These are phyloP conservation scores for Penicillium brevicompactum DNA, from an alignment of 2,329 filamentous ascomycete species.

Conservation along the genomic window DNA sequence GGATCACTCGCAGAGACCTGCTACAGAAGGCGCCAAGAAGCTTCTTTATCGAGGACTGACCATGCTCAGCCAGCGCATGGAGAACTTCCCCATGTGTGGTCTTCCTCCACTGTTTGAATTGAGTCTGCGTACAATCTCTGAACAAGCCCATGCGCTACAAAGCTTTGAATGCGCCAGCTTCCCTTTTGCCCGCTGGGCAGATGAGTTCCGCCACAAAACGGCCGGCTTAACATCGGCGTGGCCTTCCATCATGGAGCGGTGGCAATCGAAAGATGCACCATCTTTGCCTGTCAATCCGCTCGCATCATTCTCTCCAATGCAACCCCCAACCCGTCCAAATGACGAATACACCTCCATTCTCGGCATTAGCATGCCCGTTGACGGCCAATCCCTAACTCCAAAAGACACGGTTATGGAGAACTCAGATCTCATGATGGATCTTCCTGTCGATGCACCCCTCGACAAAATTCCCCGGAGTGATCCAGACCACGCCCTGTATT, in stretches of 20 bases:
- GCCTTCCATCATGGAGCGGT: constrained; percentile 36
- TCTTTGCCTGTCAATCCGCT: constrained; percentile 8
- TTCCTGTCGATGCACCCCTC: constrained; percentile 13
- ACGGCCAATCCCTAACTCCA: constrained; percentile 35
- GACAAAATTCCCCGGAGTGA: constrained; percentile 25
- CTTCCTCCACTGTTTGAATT: constrained; percentile 44
- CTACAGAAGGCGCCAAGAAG: constrained; percentile 39
- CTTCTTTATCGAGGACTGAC: constrained; percentile 38
- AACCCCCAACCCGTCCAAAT: constrained; percentile 12
- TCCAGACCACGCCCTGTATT: constrained; percentile 35
- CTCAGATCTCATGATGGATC: constrained; percentile 29
- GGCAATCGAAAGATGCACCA: constrained; percentile 22
- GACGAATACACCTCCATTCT: constrained; percentile 31
- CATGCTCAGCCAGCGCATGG: constrained; percentile 39
- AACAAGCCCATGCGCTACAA: constrained; percentile 38
- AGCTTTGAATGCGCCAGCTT: constrained; percentile 32
- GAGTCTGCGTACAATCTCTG: constrained; percentile 36
- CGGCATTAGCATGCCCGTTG: constrained; percentile 36
- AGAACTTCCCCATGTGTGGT: constrained; percentile 40
- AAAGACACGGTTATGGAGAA: constrained; percentile 35
- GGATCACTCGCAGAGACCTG: constrained; percentile 34
- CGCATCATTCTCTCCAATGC: constrained; percentile 12
- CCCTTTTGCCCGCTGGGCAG: constrained; percentile 38
- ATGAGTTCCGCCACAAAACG: constrained; percentile 34
- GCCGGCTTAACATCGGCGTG: constrained; percentile 30